Evolutionary conservation across 176 grass and related monocot genomes (phyloP).

Genomic region (Tuctoria greenei): DNA sequence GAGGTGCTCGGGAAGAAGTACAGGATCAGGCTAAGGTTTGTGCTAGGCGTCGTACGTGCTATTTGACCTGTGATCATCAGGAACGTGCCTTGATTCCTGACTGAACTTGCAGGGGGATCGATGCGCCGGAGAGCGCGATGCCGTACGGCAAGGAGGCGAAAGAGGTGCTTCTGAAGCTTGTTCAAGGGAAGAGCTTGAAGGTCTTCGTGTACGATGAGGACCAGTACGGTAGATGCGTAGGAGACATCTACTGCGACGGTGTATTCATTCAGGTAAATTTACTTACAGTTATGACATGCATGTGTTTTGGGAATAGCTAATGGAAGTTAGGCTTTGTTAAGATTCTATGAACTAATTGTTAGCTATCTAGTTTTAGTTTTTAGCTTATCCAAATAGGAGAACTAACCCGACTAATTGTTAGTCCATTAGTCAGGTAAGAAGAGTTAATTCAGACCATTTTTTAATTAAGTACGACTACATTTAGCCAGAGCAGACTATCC

Average conservation of each 20-base stretch:
- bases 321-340: not conserved
- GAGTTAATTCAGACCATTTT: too few species aligned
- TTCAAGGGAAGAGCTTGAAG: slow-evolving; percentile 76
- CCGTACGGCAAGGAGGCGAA: slow-evolving; percentile 91
- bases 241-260: slow-evolving; percentile 72
- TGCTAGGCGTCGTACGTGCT: not conserved
- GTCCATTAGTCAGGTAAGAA: too few species aligned
- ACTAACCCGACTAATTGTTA: too few species aligned
- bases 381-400: too few species aligned
- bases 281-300: not conserved
- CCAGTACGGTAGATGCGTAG: slow-evolving; percentile 73
- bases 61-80: not conserved
- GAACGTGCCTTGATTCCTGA: not conserved
- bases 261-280: slow-evolving; percentile 73
- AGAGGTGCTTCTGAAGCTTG: slow-evolving; percentile 76
- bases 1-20: slow-evolving; percentile 83
- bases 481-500: too few species aligned
- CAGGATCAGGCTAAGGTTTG: slow-evolving; percentile 87
- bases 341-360: too few species aligned
- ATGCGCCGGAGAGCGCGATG: slow-evolving; percentile 95
- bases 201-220: slow-evolving; percentile 64
- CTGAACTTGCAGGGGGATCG: slow-evolving; percentile 67
- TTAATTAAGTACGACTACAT: too few species aligned
- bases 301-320: not conserved
- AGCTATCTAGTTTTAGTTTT: too few species aligned